Evolutionary conservation across 2,329 filamentous ascomycete species (phyloP).

Genomic region (Fusarium virguliforme): DNA sequence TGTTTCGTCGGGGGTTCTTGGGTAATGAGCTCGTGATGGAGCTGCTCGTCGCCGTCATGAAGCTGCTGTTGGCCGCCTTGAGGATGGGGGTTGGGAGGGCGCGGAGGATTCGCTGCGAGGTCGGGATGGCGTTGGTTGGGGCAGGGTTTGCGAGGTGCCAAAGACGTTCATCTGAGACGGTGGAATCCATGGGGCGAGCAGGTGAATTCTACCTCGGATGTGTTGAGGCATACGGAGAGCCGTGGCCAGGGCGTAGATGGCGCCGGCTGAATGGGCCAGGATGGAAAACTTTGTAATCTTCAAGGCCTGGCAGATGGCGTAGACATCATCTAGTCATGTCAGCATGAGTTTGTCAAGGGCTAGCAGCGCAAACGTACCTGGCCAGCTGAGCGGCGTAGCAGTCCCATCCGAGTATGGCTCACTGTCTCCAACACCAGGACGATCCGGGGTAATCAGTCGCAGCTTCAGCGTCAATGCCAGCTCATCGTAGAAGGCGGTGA

Average conservation of each 20-base stretch:
- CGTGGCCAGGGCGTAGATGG: slow-evolving; percentile 97
- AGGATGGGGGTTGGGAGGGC: slow-evolving; percentile 91
- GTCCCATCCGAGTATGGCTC: slow-evolving; percentile 86
- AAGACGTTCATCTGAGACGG: slow-evolving; percentile 92
- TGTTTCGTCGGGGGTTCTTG: slow-evolving; percentile 73
- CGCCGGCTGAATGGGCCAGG: slow-evolving; percentile 94
- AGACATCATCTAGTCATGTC: slow-evolving; percentile 77
- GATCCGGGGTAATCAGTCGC: slow-evolving; percentile 92
- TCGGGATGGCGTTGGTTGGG: slow-evolving; percentile 91
- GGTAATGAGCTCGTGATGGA: slow-evolving; percentile 86
- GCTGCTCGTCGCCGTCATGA: slow-evolving; percentile 92
- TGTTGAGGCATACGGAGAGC: slow-evolving; percentile 96
- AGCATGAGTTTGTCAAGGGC: background rate
- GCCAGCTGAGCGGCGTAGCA: slow-evolving; percentile 92
- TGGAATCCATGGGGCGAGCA: slow-evolving; percentile 97
- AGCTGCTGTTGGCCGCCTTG: slow-evolving; percentile 94
- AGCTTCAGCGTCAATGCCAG: slow-evolving; percentile 90
- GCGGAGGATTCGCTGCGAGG: slow-evolving; percentile 90
- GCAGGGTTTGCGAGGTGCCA: slow-evolving; percentile 79
- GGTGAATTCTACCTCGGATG: slow-evolving; percentile 92
- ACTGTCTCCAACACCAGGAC: slow-evolving; percentile 94
- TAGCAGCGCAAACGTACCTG: slow-evolving; percentile 72
- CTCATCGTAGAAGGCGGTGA: slow-evolving; percentile 98
- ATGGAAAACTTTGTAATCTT: slow-evolving; percentile 98
- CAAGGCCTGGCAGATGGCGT: slow-evolving; percentile 91